Base-by-base conservation (phyloP, 2,329 filamentous ascomycete genomes). In the Curvularia hawaiiensis region DNA sequence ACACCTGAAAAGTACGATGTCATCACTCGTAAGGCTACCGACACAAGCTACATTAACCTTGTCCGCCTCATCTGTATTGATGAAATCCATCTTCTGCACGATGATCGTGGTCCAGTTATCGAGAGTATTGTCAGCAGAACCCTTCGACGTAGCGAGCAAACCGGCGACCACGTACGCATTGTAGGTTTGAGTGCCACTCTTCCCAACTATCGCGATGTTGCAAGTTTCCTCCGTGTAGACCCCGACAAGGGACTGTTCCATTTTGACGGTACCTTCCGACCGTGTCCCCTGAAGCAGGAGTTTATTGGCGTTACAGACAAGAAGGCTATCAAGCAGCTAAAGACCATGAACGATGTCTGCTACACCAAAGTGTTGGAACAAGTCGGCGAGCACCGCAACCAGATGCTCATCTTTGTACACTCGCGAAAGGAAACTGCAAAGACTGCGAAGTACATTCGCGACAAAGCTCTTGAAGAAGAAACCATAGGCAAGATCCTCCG, bases 1-100 rank as follows among this genome's bases (percentile, higher is more conserved):
- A 99, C 95, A 0, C 95, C 95, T 20, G 95, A 99, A 78, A 99
- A 99, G 79, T 99, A 92, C 90, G 95, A 99, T 78, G 94, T 99
- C 66, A 97, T 99, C 67, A 99, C 96, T 6, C 88, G 96, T 78
- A 99, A 99, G 78, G 93, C 94, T 7, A 97, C 94, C 1, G 96
- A 99, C 74, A 86, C 95, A 53, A 96, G 92, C 68, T 99, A 99
- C 78, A 99, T 93, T 16, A 96, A 96, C 69, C 85, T 99, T n/a
- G 95, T 99, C 26, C 89, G 94, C 39, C 84, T 99, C 11, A 89
- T 99, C 56, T 93, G 97, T 73, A 98, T 99, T 60, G 95, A 99
- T 70, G 95, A 99, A 78, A 98, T 99, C 65, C 95, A 99, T 82
- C 81, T 99, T 72, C 86, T 99, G 49, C 95, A 99, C 76, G 96